Conservation (phyloP, 345 rosid species). For the Moricandia moricandioides region DNA sequence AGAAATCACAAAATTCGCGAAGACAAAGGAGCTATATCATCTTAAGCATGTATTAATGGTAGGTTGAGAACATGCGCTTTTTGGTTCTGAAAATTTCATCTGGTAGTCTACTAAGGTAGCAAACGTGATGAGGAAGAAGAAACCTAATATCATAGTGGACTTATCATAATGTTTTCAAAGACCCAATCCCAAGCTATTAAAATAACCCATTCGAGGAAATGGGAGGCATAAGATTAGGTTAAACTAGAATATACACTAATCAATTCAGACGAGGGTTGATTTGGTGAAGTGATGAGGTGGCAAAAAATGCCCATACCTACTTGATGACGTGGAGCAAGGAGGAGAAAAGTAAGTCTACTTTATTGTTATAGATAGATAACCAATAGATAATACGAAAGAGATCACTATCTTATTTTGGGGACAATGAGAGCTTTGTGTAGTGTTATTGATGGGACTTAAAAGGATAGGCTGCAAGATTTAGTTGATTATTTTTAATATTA, state of each 20-base stretch:
- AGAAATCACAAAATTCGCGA: too few species aligned
- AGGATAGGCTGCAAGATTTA: too few species aligned
- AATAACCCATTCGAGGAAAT: neutral
- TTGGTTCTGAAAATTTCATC: neutral
- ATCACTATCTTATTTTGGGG: too few species aligned
- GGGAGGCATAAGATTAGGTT: neutral
- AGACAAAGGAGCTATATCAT: too few species aligned
- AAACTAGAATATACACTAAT: neutral
- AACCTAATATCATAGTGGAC: neutral
- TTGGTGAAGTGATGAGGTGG: neutral
- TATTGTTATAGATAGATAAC: too few species aligned
- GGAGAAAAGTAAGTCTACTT: neutral
- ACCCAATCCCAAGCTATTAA: neutral
- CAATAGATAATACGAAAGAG: too few species aligned
- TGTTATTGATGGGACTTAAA: too few species aligned
- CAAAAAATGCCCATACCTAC: neutral
- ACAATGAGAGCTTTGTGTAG: too few species aligned
- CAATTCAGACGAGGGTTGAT: neutral
- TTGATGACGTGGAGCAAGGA: neutral
- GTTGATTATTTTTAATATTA: too few species aligned
- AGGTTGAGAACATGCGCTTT: neutral
- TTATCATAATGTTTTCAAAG: too few species aligned
- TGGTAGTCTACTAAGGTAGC: neutral
- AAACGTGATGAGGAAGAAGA: neutral
- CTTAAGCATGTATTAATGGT: too few species aligned